Conservation (phyloP, 768 basidiomycete species). For the Multifurca ochricompacta region DNA sequence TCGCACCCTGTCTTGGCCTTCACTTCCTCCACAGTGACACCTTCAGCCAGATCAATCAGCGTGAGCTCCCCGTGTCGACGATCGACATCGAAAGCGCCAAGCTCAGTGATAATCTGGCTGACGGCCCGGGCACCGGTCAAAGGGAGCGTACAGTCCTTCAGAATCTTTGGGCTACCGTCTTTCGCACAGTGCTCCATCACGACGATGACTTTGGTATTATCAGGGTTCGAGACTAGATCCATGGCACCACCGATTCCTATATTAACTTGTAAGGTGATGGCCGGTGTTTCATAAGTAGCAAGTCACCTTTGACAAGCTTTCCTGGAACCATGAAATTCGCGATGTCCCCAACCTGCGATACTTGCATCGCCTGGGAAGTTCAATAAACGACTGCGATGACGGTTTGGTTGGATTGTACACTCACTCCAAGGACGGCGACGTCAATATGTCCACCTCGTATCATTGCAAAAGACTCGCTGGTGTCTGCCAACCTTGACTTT, state of each 20-base stretch:
- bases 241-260: conserved; percentile 91
- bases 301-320: conserved; percentile 72
- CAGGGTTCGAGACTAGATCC: conserved; percentile 95
- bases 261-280: neutral
- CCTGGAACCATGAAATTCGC: conserved; percentile 99
- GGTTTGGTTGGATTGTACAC: conserved; percentile 25
- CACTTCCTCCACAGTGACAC: conserved; percentile 77
- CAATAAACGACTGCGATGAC: conserved; percentile 1
- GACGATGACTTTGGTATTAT: conserved; percentile 86
- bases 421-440: conserved; percentile 85
- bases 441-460: conserved; percentile 95
- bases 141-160: conserved; percentile 73
- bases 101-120: conserved; percentile 88
- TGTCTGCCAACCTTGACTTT: conserved; percentile 43
- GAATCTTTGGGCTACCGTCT: conserved; percentile 84
- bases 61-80: conserved; percentile 61
- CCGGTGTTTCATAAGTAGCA: neutral
- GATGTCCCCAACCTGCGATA: conserved; percentile 86
- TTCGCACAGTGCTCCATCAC: conserved; percentile 89
- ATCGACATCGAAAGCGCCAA: conserved; percentile 87
- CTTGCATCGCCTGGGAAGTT: conserved; percentile 78
- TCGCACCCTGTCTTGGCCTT: conserved; percentile 80
- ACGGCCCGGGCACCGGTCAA: conserved; percentile 84
- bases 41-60: conserved; percentile 78
- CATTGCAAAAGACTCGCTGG: conserved; percentile 93